Conservation (phyloP, 495 filamentous ascomycete genomes). For the Aspergillus conjunctus region DNA sequence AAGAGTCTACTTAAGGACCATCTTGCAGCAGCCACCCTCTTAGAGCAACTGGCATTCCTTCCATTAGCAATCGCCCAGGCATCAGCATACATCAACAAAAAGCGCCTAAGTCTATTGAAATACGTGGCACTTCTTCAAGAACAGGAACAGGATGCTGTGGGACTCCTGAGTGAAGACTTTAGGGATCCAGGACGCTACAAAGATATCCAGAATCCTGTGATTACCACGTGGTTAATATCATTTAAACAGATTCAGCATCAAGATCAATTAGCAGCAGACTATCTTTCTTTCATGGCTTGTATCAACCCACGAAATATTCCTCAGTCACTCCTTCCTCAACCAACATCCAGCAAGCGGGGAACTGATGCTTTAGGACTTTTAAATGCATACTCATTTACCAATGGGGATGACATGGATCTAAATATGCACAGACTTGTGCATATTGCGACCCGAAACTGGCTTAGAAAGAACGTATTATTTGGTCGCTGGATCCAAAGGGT, state of each 20-base stretch:
- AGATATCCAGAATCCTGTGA: conserved; percentile 41
- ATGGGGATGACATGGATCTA: conserved; percentile 22
- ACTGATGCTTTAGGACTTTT: conserved; percentile 4
- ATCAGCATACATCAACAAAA: conserved; percentile 50
- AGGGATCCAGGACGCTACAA: conserved; percentile 39
- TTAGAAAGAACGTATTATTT: conserved; percentile 24
- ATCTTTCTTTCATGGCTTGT: conserved; percentile 47
- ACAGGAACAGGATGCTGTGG: conserved; percentile 34
- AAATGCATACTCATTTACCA: conserved; percentile 19
- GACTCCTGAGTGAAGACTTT: conserved; percentile 43
- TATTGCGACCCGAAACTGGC: conserved; percentile 37
- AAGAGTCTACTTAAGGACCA: conserved; percentile 25
- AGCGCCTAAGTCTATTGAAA: conserved; percentile 22
- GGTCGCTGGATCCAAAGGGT: conserved; percentile 20
- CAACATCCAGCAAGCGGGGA: neutral
- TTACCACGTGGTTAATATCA: conserved; percentile 51
- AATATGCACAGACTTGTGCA: conserved; percentile 41
- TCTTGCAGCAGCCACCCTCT: conserved; percentile 5
- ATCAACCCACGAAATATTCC: conserved; percentile 44
- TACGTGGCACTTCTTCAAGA: conserved; percentile 24
- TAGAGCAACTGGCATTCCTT: conserved; percentile 24
- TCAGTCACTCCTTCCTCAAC: conserved; percentile 29
- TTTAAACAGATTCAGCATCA: conserved; percentile 45
- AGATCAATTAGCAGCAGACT: conserved; percentile 39
- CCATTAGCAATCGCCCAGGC: conserved; percentile 54